These are phyloP conservation scores for Eucalyptus urophylla DNA, from an alignment of 345 rosid species.

Conservation along the genomic window DNA sequence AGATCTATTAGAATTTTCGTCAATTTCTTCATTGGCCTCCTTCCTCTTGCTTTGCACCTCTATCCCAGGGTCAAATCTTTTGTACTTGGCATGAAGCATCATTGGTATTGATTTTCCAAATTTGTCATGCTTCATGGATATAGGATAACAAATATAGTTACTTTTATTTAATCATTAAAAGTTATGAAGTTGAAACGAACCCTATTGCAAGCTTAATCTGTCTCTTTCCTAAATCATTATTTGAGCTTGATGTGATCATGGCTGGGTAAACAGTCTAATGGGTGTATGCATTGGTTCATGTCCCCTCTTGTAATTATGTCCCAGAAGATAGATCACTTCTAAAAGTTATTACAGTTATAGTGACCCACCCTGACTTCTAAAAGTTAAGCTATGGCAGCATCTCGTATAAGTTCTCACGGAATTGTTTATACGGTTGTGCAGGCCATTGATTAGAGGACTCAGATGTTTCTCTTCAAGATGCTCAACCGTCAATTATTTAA, in stretches of 20 bases:
- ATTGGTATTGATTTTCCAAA: no score
- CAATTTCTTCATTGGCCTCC: no score
- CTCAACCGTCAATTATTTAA: not conserved
- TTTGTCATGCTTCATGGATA: not conserved
- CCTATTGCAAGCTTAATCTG: not conserved
- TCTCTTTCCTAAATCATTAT: not conserved
- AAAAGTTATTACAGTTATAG: not conserved
- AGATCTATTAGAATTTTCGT: no score
- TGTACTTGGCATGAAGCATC: no score
- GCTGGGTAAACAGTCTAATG: not conserved
- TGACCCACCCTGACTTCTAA: not conserved
- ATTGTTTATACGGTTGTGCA: slow-evolving; percentile 5
- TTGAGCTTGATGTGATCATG: not conserved
- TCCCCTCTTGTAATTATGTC: not conserved
- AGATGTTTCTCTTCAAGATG: not conserved
- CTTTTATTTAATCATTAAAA: no score
- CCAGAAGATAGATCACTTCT: not conserved
- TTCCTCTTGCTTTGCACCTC: no score
- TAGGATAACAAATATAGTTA: no score
- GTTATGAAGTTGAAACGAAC: not conserved
- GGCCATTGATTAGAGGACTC: slow-evolving; percentile 84
- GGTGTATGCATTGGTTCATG: not conserved
- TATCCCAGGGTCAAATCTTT: no score
- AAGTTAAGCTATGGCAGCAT: not conserved
- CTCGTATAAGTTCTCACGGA: not conserved